Evolutionary conservation across 2,329 filamentous ascomycete species (phyloP), one percentile per base, ranked within the genome.

Genomic region (Aspergillus novofumigatus): DNA sequence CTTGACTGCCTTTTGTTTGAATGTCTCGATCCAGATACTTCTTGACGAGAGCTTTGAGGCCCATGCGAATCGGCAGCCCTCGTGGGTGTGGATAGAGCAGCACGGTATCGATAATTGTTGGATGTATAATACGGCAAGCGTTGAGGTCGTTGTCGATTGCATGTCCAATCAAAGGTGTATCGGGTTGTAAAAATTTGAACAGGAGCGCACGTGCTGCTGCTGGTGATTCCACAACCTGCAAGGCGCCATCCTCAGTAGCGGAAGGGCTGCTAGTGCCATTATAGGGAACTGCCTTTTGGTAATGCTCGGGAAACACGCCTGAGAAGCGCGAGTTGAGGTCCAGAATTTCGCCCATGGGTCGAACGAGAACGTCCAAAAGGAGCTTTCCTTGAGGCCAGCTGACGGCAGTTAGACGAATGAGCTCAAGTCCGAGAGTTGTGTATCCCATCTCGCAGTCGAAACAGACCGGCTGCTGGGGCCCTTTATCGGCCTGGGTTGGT

Each of bases 391-490:
- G 78, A 0, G 93, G 93, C 92, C 94, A 99, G 9, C 88, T 86
- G 3, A 93, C 88, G 4, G 90, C 92, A 0, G 94, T 97, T 3
- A 99, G 75, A 8, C 94, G 90, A 56, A 97, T 87, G 20, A 99
- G 82, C 72, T 99, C 94, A 62, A 97, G 78, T 0, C 95, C 94
- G 51, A 88, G 75, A 0, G 90, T 90, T 0, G 95, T 99, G 69
- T 96, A 97, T 4, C 90, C 91, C 94, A 99, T 99, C 71, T 99
- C 94, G 67, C 94, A 97, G 72, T 99, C 94, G 67, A 99, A 93
- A 62, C 86, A 89, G 10, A 97, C 86, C 38, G 83, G 83, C 1
- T 60, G 65, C 29, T 65, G 65, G 23, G 56, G 60, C 42, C 61
- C 65, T 59, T 72, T 68, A 11, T 63, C 60, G 47, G 65, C 62